phyloP scores from a whole-genome alignment of 1,284 basidiomycete species.

The Ustilago cynodontis region DNA sequence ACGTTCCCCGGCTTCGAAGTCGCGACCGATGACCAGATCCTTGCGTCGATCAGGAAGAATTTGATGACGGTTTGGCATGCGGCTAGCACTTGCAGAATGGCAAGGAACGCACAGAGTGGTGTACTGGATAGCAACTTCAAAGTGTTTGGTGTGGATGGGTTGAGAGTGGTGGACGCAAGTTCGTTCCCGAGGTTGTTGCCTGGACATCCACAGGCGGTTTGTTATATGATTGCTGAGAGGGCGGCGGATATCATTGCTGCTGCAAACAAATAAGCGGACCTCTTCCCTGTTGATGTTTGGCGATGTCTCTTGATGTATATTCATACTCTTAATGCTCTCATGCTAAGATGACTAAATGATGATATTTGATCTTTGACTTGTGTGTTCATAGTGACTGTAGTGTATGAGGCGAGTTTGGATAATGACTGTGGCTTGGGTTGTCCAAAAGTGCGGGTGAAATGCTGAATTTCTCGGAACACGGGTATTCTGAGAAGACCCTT shows the following conservation, averaged over 20 bases:
- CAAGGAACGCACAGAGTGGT: conserved; percentile 66
- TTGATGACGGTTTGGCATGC: conserved; percentile 72
- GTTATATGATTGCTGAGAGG: conserved; percentile 58
- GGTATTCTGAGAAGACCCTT: background rate
- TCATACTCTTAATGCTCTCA: too few relatives aligned
- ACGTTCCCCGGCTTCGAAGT: conserved; percentile 60
- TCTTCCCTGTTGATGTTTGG: background rate
- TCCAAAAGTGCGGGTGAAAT: background rate
- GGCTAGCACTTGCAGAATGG: conserved; percentile 67
- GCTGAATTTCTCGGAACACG: conserved; percentile 3
- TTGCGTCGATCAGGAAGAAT: conserved; percentile 70
- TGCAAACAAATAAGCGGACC: conserved; percentile 17
- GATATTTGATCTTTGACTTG: too few relatives aligned
- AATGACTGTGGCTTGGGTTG: background rate
- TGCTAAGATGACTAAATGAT: too few relatives aligned
- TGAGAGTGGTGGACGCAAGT: conserved; percentile 74
- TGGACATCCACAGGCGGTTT: conserved; percentile 55
- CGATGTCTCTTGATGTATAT: too few relatives aligned
- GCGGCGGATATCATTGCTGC: conserved; percentile 40
- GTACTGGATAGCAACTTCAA: conserved; percentile 73
- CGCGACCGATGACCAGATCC: conserved; percentile 71
- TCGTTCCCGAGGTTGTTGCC: conserved; percentile 70
- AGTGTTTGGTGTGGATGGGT: conserved; percentile 72
- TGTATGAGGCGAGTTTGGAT: background rate
- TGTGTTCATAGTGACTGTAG: background rate